These are phyloP conservation scores for Grammothele lineata DNA, from an alignment of 768 basidiomycete species.

Conservation along the genomic window DNA sequence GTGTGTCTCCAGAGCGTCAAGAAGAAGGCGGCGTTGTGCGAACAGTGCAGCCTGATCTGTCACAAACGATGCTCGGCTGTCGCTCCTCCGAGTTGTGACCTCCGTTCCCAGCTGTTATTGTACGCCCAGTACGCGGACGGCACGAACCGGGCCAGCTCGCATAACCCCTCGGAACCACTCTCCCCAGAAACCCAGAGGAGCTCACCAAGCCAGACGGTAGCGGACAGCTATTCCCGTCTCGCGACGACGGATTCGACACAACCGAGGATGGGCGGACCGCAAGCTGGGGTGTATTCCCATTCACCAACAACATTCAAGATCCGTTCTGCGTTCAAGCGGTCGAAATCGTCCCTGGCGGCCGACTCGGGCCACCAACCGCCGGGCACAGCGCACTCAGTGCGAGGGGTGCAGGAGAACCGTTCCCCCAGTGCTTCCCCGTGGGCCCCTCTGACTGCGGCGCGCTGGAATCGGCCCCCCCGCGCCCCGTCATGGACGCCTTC, in stretches of 20 bases:
- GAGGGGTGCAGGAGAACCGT: slow-evolving; percentile 26
- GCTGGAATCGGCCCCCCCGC: slow-evolving; percentile 28
- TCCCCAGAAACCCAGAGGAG: slow-evolving; percentile 37
- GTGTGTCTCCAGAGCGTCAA: slow-evolving; percentile 79
- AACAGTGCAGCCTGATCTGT: slow-evolving; percentile 84
- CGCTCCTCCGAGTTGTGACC: slow-evolving; percentile 77
- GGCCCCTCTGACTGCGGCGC: too few relatives aligned
- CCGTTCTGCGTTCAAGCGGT: slow-evolving; percentile 59
- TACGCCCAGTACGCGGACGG: slow-evolving; percentile 78
- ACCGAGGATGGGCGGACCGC: slow-evolving; percentile 32
- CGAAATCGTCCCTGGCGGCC: slow-evolving; percentile 47
- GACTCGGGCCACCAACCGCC: slow-evolving; percentile 15
- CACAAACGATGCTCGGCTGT: slow-evolving; percentile 73
- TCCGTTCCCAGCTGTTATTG: slow-evolving; percentile 73
- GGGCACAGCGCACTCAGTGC: slow-evolving; percentile 31
- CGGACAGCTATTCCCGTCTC: slow-evolving; percentile 41
- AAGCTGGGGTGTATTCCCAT: slow-evolving; percentile 47
- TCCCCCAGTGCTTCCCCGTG: too few relatives aligned
- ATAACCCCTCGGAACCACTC: slow-evolving; percentile 47
- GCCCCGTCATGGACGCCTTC: slow-evolving; percentile 51
- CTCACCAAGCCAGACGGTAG: slow-evolving; percentile 49
- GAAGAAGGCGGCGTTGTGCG: slow-evolving; percentile 84
- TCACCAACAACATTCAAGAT: slow-evolving; percentile 66
- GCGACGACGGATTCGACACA: slow-evolving; percentile 40
- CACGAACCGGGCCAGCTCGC: slow-evolving; percentile 48